Percentiles rank a stretch among this genome's conserved stretches.
These are phyloP conservation scores for Claviceps spartinae DNA, from an alignment of 2,329 filamentous ascomycete genomes.

Conservation along the genomic window DNA sequence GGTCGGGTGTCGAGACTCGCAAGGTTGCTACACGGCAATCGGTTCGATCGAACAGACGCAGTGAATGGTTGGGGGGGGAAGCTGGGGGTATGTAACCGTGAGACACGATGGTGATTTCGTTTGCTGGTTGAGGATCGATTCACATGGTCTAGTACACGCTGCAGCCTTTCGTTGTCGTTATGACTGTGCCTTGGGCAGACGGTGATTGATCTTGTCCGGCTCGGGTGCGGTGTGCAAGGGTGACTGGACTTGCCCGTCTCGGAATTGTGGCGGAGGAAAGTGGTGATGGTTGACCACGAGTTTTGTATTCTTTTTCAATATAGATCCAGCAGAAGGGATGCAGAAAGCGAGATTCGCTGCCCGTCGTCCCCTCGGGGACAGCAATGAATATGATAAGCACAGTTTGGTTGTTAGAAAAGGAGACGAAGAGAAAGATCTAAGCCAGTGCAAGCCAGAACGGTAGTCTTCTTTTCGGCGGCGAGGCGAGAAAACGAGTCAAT, in stretches of 20 bases:
- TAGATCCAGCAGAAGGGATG: slow-evolving; percentile 1
- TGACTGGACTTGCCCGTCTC: too few relatives aligned
- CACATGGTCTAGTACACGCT: neutral
- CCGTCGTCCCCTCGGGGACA: slow-evolving; percentile 11
- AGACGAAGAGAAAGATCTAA: slow-evolving; percentile 1
- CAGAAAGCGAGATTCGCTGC: slow-evolving; percentile 9
- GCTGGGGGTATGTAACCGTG: neutral
- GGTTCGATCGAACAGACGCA: neutral
- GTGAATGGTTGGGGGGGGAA: neutral
- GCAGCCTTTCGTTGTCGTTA: slow-evolving; percentile 4
- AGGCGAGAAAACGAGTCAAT: slow-evolving; percentile 6
- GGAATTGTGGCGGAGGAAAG: too few relatives aligned
- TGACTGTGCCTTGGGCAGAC: neutral
- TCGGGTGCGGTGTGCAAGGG: too few relatives aligned
- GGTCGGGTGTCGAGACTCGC: neutral
- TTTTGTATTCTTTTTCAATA: too few relatives aligned
- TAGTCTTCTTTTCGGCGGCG: too few relatives aligned
- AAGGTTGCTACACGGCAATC: neutral
- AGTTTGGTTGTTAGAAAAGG: slow-evolving; percentile 6
- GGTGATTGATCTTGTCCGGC: too few relatives aligned
- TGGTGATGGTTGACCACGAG: too few relatives aligned
- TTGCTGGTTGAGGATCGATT: neutral
- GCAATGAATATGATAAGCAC: slow-evolving; percentile 8
- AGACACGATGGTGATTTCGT: neutral
- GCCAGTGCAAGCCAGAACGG: slow-evolving; percentile 5